phyloP scores from a whole-genome alignment of 2,329 filamentous ascomycete genomes.

The Aspergillus sp. region DNA sequence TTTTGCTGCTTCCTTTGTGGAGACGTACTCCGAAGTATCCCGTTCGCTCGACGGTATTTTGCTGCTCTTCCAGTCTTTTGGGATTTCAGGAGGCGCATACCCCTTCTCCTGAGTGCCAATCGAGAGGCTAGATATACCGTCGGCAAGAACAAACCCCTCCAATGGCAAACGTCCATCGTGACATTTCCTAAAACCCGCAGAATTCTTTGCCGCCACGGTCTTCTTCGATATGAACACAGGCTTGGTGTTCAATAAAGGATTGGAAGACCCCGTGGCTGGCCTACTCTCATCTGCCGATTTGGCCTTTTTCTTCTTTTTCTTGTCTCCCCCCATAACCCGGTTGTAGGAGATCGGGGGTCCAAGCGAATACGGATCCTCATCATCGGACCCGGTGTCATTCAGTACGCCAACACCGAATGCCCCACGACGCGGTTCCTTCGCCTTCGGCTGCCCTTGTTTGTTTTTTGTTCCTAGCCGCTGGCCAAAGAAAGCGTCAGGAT shows the following conservation, averaged over 20 bases:
- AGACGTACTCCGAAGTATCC: conserved; percentile 43
- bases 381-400: conserved; percentile 89
- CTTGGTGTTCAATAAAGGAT: conserved; percentile 55
- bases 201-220: conserved; percentile 31
- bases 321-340: conserved; percentile 68
- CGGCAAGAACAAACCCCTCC: conserved; percentile 67
- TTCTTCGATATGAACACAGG: conserved; percentile 71
- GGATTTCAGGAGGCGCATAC: conserved; percentile 36
- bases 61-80: conserved; percentile 59
- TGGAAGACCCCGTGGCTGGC: conserved; percentile 43
- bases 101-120: conserved; percentile 37
- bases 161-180: conserved; percentile 74
- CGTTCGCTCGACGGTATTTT: conserved; percentile 36
- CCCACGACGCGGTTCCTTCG: conserved; percentile 48
- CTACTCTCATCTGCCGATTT: conserved; percentile 28
- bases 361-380: conserved; percentile 88
- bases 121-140: conserved; percentile 39
- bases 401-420: conserved; percentile 81
- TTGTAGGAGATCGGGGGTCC: conserved; percentile 87
- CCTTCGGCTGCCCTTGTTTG: conserved; percentile 36
- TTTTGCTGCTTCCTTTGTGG: conserved; percentile 68
- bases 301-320: conserved; percentile 60
- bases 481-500: conserved; percentile 28
- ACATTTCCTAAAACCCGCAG: conserved; percentile 55
- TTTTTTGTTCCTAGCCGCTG: conserved; percentile 19